A percentile compares a stretch with the other conserved stretches of the same genome.
phyloP scores from a whole-genome alignment of 2,329 filamentous ascomycete species.

The Epichloe sibirici region DNA sequence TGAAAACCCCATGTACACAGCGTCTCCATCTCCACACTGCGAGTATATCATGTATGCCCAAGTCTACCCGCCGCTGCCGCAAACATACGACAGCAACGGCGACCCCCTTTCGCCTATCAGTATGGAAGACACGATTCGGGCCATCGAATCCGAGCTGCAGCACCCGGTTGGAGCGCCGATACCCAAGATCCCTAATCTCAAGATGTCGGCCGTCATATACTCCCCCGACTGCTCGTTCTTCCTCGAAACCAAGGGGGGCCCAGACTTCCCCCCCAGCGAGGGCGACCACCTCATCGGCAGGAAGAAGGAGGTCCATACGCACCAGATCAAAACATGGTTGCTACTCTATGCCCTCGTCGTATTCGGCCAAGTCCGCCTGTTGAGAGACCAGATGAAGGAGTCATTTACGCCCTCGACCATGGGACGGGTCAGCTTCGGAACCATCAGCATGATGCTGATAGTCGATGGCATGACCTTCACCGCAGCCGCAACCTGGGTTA shows the following conservation, averaged over 20 bases:
- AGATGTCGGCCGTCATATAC: conserved; percentile 52
- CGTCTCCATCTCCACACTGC: conserved; percentile 58
- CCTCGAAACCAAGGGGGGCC: conserved; percentile 51
- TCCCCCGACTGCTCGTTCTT: conserved; percentile 61
- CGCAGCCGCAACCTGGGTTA: conserved; percentile 42
- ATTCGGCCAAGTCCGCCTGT: conserved; percentile 47
- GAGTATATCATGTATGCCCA: conserved; percentile 85
- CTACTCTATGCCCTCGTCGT: conserved; percentile 43
- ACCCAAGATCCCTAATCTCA: conserved; percentile 39
- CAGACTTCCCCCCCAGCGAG: conserved; percentile 38
- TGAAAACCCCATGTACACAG: conserved; percentile 46
- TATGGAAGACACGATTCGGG: conserved; percentile 30
- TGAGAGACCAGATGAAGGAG: conserved; percentile 54
- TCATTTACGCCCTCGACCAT: conserved; percentile 56
- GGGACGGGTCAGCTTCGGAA: conserved; percentile 53
- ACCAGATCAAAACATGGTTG: conserved; percentile 46
- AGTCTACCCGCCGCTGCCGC: conserved; percentile 43
- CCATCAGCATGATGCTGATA: conserved; percentile 47
- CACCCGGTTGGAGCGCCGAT: conserved; percentile 48
- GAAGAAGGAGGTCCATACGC: conserved; percentile 48
- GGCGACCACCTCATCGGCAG: conserved; percentile 45
- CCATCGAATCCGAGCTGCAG: conserved; percentile 51
- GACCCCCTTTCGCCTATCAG: conserved; percentile 20
- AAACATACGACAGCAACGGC: conserved; percentile 16
- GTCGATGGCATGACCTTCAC: conserved; percentile 49